Conservation (phyloP, 2,329 filamentous ascomycete species). For the Endothia cerciana region DNA sequence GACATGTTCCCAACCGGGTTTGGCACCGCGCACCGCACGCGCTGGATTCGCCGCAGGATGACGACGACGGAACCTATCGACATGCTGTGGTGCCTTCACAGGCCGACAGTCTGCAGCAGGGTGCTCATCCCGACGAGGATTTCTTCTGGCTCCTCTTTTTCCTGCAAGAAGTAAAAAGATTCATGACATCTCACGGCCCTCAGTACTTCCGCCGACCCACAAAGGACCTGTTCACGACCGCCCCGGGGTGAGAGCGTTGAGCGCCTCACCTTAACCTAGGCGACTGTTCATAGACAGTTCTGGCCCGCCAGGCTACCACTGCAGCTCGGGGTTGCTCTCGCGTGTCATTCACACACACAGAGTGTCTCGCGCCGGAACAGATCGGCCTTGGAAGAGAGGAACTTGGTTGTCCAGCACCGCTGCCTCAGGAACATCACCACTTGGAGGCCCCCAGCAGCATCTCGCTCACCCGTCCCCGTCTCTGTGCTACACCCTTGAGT, state of each 20-base stretch:
- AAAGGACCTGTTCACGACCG: slow-evolving; percentile 2
- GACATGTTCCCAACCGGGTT: neutral
- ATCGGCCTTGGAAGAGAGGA: neutral
- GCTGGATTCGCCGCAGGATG: neutral
- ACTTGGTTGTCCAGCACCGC: neutral
- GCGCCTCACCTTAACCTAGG: neutral
- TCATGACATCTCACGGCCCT: neutral
- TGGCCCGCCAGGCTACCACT: neutral
- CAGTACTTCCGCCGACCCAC: neutral
- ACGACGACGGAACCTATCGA: neutral
- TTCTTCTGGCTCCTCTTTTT: neutral
- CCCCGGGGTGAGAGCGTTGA: neutral
- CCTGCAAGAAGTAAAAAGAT: neutral
- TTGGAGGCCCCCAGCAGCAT: neutral
- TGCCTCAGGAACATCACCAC: slow-evolving; percentile 5
- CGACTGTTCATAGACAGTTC: neutral
- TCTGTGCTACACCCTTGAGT: slow-evolving; percentile 1
- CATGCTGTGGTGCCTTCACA: neutral
- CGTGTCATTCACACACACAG: neutral
- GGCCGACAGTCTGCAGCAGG: neutral
- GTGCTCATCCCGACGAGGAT: neutral
- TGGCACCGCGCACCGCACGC: neutral
- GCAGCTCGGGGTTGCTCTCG: neutral
- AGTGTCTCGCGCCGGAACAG: neutral
- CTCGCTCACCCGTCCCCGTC: slow-evolving; percentile 5